Evolutionary conservation across 495 filamentous ascomycete genomes (phyloP).

Genomic region (Penicillium paradoxum): DNA sequence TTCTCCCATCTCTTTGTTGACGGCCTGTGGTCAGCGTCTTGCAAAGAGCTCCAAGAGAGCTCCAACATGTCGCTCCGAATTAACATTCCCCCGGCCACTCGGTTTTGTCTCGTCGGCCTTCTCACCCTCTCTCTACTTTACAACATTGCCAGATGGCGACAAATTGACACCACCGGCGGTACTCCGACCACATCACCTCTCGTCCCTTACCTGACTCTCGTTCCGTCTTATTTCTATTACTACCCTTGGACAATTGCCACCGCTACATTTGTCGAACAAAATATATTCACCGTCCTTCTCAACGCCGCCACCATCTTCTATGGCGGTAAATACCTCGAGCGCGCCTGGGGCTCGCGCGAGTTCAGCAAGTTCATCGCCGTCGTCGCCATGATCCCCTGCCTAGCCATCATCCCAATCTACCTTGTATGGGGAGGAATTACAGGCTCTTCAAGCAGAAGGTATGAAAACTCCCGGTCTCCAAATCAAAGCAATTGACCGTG

Average conservation of each 20-base stretch:
- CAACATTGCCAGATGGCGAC: slow-evolving; percentile 54
- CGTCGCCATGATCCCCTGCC: slow-evolving; percentile 72
- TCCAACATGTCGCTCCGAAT: slow-evolving; percentile 71
- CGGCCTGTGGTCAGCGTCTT: slow-evolving; percentile 31
- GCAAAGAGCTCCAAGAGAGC: slow-evolving; percentile 20
- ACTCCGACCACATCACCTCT: slow-evolving; percentile 48
- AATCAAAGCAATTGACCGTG: slow-evolving; percentile 5
- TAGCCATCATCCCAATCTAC: slow-evolving; percentile 66
- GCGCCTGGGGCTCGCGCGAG: slow-evolving; percentile 91
- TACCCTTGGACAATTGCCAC: slow-evolving; percentile 92
- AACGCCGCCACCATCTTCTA: slow-evolving; percentile 82
- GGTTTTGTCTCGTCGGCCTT: slow-evolving; percentile 68
- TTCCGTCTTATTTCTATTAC: slow-evolving; percentile 74
- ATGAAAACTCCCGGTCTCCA: slow-evolving; percentile 34
- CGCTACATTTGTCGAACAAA: slow-evolving; percentile 87
- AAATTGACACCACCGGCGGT: slow-evolving; percentile 58
- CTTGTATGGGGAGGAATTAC: slow-evolving; percentile 66
- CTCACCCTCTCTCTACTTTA: slow-evolving; percentile 75
- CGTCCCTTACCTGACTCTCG: slow-evolving; percentile 78
- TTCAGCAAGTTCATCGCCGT: slow-evolving; percentile 87
- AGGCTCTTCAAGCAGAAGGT: slow-evolving; percentile 64
- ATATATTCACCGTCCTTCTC: slow-evolving; percentile 79
- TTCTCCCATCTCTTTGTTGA: slow-evolving; percentile 14
- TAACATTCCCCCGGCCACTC: slow-evolving; percentile 88
- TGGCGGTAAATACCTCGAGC: slow-evolving; percentile 90